A percentile compares a stretch with the other conserved stretches of the same genome.
Evolutionary conservation across 108 stramenopile genomes (phyloP).

Genomic region (Discostella pseudostelligera): DNA sequence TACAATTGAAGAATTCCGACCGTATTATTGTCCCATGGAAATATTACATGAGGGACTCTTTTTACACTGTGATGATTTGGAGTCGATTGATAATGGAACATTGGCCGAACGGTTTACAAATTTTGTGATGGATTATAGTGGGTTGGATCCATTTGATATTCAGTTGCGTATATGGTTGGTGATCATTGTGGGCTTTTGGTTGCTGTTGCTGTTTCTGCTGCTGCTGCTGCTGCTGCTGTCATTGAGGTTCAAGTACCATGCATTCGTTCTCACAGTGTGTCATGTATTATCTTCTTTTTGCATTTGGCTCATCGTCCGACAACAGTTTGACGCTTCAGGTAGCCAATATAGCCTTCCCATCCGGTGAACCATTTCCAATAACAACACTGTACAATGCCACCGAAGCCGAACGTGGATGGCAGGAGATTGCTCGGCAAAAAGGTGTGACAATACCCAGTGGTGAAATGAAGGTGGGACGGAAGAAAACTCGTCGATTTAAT

Average conservation of each 20-base stretch:
- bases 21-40: conserved; percentile 28
- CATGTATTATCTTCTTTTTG: no score
- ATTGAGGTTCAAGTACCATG: no score
- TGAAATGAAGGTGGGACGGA: conserved; percentile 33
- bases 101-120: conserved; percentile 30
- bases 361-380: conserved; percentile 37
- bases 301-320: no score
- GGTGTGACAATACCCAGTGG: conserved; percentile 23
- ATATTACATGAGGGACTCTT: not conserved
- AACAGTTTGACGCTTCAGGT: conserved; percentile 32
- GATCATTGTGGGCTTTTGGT: no score
- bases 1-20: conserved; percentile 23
- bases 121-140: conserved; percentile 44
- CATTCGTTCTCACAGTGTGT: no score
- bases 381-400: conserved; percentile 39
- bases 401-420: conserved; percentile 36
- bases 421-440: conserved; percentile 25
- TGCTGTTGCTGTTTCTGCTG: not conserved
- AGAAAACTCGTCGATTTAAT: conserved; percentile 37
- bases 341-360: conserved; percentile 24
- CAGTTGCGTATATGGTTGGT: no score
- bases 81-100: conserved; percentile 42
- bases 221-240: no score
- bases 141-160: conserved; percentile 39
- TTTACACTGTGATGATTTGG: conserved; percentile 18